Percentiles rank a stretch among this genome's conserved stretches.
Evolutionary conservation across 495 filamentous ascomycete genomes (phyloP).

Genomic region (Trichoderma erinaceum): DNA sequence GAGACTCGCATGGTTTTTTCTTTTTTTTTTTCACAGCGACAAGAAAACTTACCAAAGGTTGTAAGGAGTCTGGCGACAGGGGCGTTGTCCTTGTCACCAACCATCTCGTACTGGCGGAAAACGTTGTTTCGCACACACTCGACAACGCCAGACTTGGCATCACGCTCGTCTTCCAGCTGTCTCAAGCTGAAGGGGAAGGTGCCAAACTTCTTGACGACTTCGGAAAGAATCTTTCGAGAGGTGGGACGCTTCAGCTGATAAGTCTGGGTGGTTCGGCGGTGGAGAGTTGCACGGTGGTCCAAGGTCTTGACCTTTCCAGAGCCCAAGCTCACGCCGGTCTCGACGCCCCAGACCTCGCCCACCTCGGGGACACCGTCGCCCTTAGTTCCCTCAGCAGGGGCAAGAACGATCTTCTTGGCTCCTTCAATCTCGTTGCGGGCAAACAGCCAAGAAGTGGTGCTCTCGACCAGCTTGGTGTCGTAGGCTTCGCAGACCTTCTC

Average conservation of each 20-base stretch:
- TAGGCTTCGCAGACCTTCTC: slow-evolving; percentile 90
- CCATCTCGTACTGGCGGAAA: slow-evolving; percentile 89
- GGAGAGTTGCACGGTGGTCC: slow-evolving; percentile 79
- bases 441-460: slow-evolving; percentile 94
- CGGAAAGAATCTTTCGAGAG: slow-evolving; percentile 81
- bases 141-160: slow-evolving; percentile 90
- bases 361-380: slow-evolving; percentile 87
- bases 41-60: slow-evolving; percentile 71
- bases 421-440: slow-evolving; percentile 95
- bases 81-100: slow-evolving; percentile 81
- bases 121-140: slow-evolving; percentile 91
- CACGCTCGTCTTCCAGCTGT: slow-evolving; percentile 93
- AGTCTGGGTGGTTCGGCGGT: slow-evolving; percentile 84
- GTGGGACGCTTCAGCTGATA: slow-evolving; percentile 88
- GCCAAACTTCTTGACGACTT: slow-evolving; percentile 93
- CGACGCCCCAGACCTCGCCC: slow-evolving; percentile 96
- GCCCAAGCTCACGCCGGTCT: slow-evolving; percentile 85
- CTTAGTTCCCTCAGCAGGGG: slow-evolving; percentile 78
- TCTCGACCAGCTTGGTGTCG: slow-evolving; percentile 90
- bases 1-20: not conserved
- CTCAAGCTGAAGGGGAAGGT: slow-evolving; percentile 96
- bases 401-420: slow-evolving; percentile 95
- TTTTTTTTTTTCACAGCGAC: slow-evolving; percentile 10
- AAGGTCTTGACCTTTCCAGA: slow-evolving; percentile 90
- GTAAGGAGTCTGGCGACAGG: slow-evolving; percentile 80